Base-by-base conservation (phyloP, 306 rosid species). In the Lablab purpureus region DNA sequence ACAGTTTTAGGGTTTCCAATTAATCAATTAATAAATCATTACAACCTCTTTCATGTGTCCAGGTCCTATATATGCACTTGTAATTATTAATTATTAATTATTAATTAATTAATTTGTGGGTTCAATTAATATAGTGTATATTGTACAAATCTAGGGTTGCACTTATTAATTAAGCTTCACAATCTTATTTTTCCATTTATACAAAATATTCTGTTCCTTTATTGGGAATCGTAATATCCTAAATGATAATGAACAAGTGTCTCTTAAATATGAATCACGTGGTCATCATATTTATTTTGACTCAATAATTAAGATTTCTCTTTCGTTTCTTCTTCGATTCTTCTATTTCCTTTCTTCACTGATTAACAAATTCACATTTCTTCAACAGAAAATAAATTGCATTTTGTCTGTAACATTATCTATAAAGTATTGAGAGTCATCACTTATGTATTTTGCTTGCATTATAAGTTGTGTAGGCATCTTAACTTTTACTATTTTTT, bases 11-110 rank as follows among this genome's bases (percentile, higher is more conserved):
- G 69, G 64, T 41, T 21, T 70, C 18, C 12, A 8, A 37, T 37
- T 37, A 62, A 73, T 73, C 12, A 62, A 63, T 73, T 17, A 70
- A 64, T 80, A 30, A 73, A 41, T 66, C 41, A 70, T 70, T 70
- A 34, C 25, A 56, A 10, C 56, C 27, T 59, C 72, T 37, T 32
- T 15, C 71, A 75, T 68, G 65, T 41, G 49, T 49, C 5, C 0
- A 65, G 49, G 10, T 41, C 8, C 56, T 51, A n/a, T 30, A 30
- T 2, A 32, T 5, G 41, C 34, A 56, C 37, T 40, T 50, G 64
- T n/a, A n/a, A n/a, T n/a, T n/a, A n/a, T n/a, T n/a, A n/a, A n/a
- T n/a, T n/a, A n/a, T n/a, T n/a, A n/a, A n/a, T n/a, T n/a, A n/a
- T 52, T 66, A 15, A 36, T 45, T 45, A 56, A 14, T 37, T 19